Evolutionary conservation across 164 flowering plant species (phyloP).

Genomic region (Taxillus chinensis): DNA sequence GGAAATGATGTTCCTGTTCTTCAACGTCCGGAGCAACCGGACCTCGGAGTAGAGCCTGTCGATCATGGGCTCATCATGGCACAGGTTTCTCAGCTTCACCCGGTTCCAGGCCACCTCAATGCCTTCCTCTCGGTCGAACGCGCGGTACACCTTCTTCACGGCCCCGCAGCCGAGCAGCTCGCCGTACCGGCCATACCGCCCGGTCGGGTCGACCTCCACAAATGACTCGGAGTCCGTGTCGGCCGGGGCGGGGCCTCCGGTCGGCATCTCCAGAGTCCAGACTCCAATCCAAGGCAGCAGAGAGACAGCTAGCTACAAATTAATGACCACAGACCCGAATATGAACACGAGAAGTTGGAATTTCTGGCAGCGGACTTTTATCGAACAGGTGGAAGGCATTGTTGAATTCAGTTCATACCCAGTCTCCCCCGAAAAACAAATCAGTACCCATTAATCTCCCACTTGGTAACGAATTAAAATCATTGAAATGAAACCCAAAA

Average conservation of each 20-base stretch:
- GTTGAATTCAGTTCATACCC: too few species aligned
- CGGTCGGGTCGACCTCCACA: conserved; percentile 48
- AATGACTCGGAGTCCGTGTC: conserved; percentile 44
- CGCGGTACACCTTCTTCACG: conserved; percentile 57
- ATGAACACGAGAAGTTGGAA: too few species aligned
- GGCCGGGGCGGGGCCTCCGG: background rate
- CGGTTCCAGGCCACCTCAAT: conserved; percentile 78
- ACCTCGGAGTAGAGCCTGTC: conserved; percentile 43
- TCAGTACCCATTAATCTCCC: too few species aligned
- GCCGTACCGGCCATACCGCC: conserved; percentile 47
- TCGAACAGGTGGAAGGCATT: too few species aligned
- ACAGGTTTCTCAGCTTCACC: conserved; percentile 30
- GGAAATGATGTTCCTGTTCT: conserved; percentile 32
- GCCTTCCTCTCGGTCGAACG: conserved; percentile 65
- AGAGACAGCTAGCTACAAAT: too few species aligned
- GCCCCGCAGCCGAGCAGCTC: conserved; percentile 53
- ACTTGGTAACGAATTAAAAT: too few species aligned
- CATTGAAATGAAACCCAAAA: too few species aligned
- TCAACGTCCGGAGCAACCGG: conserved; percentile 25
- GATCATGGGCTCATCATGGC: conserved; percentile 22
- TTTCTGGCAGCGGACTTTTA: too few species aligned
- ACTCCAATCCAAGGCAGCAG: too few species aligned
- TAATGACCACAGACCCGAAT: too few species aligned
- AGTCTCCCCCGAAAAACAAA: too few species aligned
- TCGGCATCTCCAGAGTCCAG: background rate